Conservation (phyloP, 2,329 filamentous ascomycete genomes). For the Tetracladium maxilliforme region DNA sequence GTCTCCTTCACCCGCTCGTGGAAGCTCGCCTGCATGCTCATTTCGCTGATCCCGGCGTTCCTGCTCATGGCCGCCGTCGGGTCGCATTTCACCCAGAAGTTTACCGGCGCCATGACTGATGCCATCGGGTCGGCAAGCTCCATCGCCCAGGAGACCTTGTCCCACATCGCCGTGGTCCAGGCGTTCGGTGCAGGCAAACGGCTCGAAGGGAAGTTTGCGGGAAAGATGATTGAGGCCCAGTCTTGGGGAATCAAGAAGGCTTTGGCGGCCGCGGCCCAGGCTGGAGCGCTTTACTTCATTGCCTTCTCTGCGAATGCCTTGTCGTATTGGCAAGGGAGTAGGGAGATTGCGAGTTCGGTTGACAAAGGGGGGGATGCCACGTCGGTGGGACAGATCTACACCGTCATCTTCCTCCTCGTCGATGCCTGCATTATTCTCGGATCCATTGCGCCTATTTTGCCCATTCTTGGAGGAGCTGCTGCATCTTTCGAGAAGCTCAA, state of each 20-base stretch:
- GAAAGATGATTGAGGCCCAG: constrained; percentile 23
- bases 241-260: constrained; percentile 32
- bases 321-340: constrained; percentile 43
- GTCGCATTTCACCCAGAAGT: constrained; percentile 28
- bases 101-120: constrained; percentile 24
- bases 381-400: constrained; percentile 23
- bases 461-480: constrained; percentile 42
- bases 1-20: constrained; percentile 42
- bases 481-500: constrained; percentile 40
- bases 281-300: constrained; percentile 39
- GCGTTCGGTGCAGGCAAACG: constrained; percentile 33
- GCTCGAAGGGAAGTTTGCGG: constrained; percentile 31
- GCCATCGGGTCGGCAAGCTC: constrained; percentile 31
- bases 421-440: constrained; percentile 46
- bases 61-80: constrained; percentile 26
- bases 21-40: constrained; percentile 36
- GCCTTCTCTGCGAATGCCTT: constrained; percentile 43
- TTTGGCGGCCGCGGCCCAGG: constrained; percentile 28
- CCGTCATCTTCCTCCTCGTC: constrained; percentile 35
- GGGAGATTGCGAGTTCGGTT: constrained; percentile 24
- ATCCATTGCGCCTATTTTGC: constrained; percentile 46
- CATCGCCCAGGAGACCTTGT: constrained; percentile 35
- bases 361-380: constrained; percentile 3
- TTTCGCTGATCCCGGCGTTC: constrained; percentile 27
- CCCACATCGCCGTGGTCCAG: constrained; percentile 33